Conservation (phyloP, 73 alveolate genomes). For the Uronychia binucleata region DNA sequence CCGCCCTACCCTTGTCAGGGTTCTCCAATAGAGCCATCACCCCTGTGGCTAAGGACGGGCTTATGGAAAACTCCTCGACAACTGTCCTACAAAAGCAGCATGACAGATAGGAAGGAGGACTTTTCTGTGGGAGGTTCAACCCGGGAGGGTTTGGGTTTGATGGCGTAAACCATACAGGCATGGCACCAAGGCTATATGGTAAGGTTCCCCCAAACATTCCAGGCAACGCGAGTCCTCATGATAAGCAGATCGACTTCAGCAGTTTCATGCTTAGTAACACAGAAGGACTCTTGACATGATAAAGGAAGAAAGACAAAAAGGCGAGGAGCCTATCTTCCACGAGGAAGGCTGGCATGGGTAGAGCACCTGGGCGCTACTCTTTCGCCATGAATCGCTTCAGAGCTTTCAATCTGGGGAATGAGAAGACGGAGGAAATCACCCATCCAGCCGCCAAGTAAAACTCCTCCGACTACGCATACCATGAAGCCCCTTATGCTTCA, state of each 20-base stretch:
- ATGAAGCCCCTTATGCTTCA: background rate
- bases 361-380: background rate
- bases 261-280: background rate
- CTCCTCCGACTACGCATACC: background rate
- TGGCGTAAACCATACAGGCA: background rate
- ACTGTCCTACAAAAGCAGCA: background rate
- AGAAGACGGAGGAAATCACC: background rate
- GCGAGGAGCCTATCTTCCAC: background rate
- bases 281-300: background rate
- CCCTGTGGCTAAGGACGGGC: background rate
- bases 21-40: background rate
- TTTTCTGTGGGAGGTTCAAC: background rate
- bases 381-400: too few species aligned
- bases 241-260: background rate
- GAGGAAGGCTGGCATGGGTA: too few species aligned
- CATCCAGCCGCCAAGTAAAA: background rate
- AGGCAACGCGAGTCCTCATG: background rate
- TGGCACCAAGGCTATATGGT: background rate
- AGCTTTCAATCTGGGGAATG: too few species aligned
- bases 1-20: conserved; percentile 1
- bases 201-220: background rate
- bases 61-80: background rate
- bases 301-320: background rate
- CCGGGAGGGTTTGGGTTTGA: background rate
- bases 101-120: background rate